Evolutionary conservation across 441 rosid genomes (phyloP).

Genomic region (Euphorbia celastroides): DNA sequence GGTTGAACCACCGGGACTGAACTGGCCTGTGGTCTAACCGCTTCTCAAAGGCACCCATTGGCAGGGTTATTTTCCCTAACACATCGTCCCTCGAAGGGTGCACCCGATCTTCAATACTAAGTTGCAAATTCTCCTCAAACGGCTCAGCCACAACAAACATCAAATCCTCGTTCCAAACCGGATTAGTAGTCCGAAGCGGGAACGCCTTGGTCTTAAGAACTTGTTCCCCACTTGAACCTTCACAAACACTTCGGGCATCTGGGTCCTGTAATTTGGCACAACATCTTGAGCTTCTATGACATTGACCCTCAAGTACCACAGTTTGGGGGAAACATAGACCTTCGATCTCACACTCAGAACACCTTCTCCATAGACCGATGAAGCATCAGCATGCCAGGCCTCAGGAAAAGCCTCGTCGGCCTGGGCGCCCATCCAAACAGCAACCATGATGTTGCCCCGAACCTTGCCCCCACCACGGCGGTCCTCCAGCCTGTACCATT

Average conservation of each 20-base stretch:
- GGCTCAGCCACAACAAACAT: conserved; percentile 87
- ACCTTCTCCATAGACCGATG: conserved; percentile 64
- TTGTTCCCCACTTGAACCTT: conserved; percentile 78
- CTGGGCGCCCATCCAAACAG: conserved; percentile 95
- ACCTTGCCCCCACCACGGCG: conserved; percentile 60
- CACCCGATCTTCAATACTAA: conserved; percentile 64
- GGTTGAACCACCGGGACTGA: conserved; percentile 78
- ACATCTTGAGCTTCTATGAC: conserved; percentile 88
- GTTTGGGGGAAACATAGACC: conserved; percentile 81
- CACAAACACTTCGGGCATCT: conserved; percentile 64
- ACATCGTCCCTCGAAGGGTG: conserved; percentile 59
- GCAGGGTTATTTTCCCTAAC: conserved; percentile 56
- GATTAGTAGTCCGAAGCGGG: conserved; percentile 43
- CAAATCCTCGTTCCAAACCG: conserved; percentile 77
- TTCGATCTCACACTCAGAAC: conserved; percentile 58
- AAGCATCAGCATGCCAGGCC: conserved; percentile 84
- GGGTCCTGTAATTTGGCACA: conserved; percentile 53
- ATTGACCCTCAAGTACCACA: conserved; percentile 83
- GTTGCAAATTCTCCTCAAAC: conserved; percentile 67
- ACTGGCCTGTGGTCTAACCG: conserved; percentile 78
- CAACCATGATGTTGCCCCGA: conserved; percentile 85
- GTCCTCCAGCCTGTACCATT: conserved; percentile 85
- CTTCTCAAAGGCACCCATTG: conserved; percentile 53
- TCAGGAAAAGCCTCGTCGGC: conserved; percentile 86
- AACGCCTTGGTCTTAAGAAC: conserved; percentile 50